phyloP scores from a whole-genome alignment of 192 early-diverging fungal species.

The Backusella tarrabulga region DNA sequence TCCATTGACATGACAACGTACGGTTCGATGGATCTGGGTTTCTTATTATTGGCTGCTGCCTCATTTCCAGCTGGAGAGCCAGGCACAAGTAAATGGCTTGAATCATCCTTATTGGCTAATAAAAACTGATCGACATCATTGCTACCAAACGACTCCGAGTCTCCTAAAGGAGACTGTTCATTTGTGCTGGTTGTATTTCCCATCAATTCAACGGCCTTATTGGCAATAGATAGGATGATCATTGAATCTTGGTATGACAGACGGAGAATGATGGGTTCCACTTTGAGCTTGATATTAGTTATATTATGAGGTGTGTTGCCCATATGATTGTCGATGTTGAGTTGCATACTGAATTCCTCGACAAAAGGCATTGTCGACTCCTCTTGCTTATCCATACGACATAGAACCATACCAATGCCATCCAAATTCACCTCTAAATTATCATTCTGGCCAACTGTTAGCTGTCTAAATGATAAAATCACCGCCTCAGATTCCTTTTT shows the following conservation, averaged over 20 bases:
- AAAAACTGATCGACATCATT: background rate
- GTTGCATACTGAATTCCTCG: constrained; percentile 68
- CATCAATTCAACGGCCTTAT: constrained; percentile 50
- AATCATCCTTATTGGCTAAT: background rate
- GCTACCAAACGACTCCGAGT: background rate
- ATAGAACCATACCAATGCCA: constrained; percentile 74
- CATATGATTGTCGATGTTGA: constrained; percentile 53
- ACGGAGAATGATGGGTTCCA: constrained; percentile 67
- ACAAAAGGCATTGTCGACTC: constrained; percentile 71
- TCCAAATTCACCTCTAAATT: constrained; percentile 60
- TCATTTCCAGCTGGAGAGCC: background rate
- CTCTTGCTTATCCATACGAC: constrained; percentile 64
- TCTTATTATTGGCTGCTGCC: background rate
- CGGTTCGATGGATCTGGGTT: constrained; percentile 13
- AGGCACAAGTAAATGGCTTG: background rate
- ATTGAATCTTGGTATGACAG: constrained; percentile 72
- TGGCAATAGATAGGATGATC: constrained; percentile 65
- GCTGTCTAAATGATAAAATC: constrained; percentile 62
- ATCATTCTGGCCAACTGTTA: constrained; percentile 61
- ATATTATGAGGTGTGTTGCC: constrained; percentile 50
- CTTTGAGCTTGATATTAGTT: constrained; percentile 56
- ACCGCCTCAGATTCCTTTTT: constrained; percentile 68
- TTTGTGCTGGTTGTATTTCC: constrained; percentile 7
- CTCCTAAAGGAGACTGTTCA: background rate
- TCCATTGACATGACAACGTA: constrained; percentile 38